Base-by-base conservation (phyloP, 345 rosid species). In the Atalantia buxifolia region DNA sequence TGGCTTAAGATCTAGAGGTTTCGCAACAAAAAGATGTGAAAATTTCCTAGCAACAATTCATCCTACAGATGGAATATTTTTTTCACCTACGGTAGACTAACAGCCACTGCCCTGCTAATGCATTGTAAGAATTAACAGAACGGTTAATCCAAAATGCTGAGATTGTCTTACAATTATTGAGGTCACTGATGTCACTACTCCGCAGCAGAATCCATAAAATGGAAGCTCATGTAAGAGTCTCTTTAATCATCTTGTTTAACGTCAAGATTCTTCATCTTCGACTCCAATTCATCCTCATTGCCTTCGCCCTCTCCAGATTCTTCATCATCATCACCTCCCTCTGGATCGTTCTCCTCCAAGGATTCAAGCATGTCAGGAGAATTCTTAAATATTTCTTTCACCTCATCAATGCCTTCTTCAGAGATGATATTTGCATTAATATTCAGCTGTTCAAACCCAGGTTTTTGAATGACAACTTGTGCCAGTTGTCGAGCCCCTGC, bases 311-410 rank as follows among this genome's bases (percentile, higher is more conserved):
- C 89, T 31, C 81, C 91, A 1, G 85, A 87, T 25, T 84, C 92
- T 72, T 83, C 88, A 0, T 82, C 92, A 13, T 82, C 90, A 67
- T 86, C 91, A 33, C 76, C 87, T 84, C 96, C 97, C 68, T 92
- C 94, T 30, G 99, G 94, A 83, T 92, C 91, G 79, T 94, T 95
- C 80, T 95, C 99, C 42, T 92, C 97, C 59, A 94, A 85, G 36
- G 89, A 67, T 28, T 90, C 97, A 75, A 91, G 97, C 87, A 83
- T 76, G 38, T 81, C 86, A 5, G 97, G 93, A 57, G 69, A 88
- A 57, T 89, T 89, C 88, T 89, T 87, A 76, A 95, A 92, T 66
- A 90, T 86, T 65, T 84, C 91, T 81, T 83, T 87, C 63, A 95
- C 77, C 79, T 95, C 99, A 66, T 95, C 98, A 42, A 94, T 73